These are phyloP conservation scores for Plicaturopsis crispa DNA, from an alignment of 768 basidiomycete species.

Conservation along the genomic window DNA sequence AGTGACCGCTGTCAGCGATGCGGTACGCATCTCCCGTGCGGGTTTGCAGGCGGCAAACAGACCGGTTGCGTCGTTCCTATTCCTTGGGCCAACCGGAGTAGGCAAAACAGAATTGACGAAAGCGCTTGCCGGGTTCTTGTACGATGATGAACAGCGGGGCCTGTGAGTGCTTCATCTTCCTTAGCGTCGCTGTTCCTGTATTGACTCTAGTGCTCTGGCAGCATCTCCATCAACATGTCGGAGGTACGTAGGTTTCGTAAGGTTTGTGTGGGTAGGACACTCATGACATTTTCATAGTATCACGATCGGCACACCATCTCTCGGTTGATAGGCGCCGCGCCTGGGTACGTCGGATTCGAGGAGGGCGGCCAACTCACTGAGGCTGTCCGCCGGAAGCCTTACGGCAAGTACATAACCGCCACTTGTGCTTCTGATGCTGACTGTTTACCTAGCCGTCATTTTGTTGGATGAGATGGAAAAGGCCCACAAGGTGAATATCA, in stretches of 20 bases:
- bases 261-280: neutral
- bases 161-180: slow-evolving; percentile 42
- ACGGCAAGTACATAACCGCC: slow-evolving; percentile 26
- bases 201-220: slow-evolving; percentile 16
- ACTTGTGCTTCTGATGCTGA: neutral
- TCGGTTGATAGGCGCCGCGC: slow-evolving; percentile 84
- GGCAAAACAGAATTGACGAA: slow-evolving; percentile 92
- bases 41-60: slow-evolving; percentile 84
- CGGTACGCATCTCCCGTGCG: slow-evolving; percentile 87
- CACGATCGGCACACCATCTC: slow-evolving; percentile 91
- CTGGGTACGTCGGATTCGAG: slow-evolving; percentile 81
- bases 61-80: slow-evolving; percentile 89
- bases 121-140: slow-evolving; percentile 81
- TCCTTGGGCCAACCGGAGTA: slow-evolving; percentile 84
- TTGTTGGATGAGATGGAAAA: slow-evolving; percentile 65
- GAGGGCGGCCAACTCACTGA: slow-evolving; percentile 63
- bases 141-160: slow-evolving; percentile 82
- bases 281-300: slow-evolving; percentile 38
- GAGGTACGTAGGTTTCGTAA: slow-evolving; percentile 32
- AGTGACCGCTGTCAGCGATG: slow-evolving; percentile 79
- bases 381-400: slow-evolving; percentile 55
- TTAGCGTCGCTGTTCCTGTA: slow-evolving; percentile 1
- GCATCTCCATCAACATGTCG: slow-evolving; percentile 94
- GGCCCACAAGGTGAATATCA: slow-evolving; percentile 62
- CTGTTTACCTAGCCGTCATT: slow-evolving; percentile 38